Base-by-base conservation (phyloP, 2,329 filamentous ascomycete genomes). In the Pseudogymnoascus destructans region DNA sequence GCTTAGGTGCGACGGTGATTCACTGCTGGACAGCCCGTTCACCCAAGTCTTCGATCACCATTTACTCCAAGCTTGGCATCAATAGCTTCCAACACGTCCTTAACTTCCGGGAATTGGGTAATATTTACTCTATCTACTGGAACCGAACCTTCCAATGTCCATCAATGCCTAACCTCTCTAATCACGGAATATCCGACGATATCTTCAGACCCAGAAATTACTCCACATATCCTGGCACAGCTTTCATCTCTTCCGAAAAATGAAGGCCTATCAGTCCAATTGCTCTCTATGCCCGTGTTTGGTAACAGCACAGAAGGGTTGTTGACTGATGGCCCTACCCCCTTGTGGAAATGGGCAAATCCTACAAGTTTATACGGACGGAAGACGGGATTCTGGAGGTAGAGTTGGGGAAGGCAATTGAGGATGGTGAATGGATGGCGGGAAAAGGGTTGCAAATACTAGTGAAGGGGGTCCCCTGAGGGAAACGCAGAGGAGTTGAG, bases 391-490 rank as follows among this genome's bases (percentile, higher is more conserved):
- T 52, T 10, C 10, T 52, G 46, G 25, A 52, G 30, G 3, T 32
- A 19, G 46, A 52, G 25, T 13, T 52, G 25, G 46, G 25, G 15
- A 19, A 52, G 46, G 25, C 46, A 11, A 52, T 52, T 52, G 46
- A 52, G 32, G 46, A 52, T 30, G 46, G 46, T 19, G 46, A 52
- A 32, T 52, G 46, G 46, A 17, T 10, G 15, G 46, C 46, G 1
- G 46, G 46, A 30, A 52, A 52, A 8, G 46, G 19, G 25, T 52
- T 52, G 25, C 46, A 52, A 52, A 52, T 52, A 30, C 46, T 52
- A 13, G 46, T 19, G n/a, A 30, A 30, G 9, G 46, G 23, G n/a
- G 25, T 52, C 25, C 13, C 13, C 46, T 52, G 25, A 52, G 2
- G 46, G 7, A 17, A 52, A 3, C 15, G 25, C 42, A 13, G 46